Percentiles rank a stretch among this genome's conserved stretches.
Evolutionary conservation across 352 stramenopile genomes (phyloP).

Genomic region (Thalassiosira oceanica): DNA sequence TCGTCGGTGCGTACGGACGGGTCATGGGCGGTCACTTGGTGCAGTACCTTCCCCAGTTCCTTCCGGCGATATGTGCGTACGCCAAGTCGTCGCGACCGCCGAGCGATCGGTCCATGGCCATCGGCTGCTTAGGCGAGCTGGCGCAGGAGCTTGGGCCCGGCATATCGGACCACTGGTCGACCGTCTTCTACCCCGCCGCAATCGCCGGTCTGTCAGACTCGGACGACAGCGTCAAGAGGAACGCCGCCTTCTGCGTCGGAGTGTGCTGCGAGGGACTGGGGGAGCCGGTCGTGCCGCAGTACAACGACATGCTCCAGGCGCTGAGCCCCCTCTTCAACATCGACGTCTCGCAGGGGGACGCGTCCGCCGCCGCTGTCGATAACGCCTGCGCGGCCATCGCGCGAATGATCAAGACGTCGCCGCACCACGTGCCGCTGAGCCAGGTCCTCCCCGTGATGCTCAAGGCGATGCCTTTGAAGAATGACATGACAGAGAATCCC

Average conservation of each 20-base stretch:
- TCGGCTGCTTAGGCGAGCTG: conserved; percentile 94
- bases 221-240: conserved; percentile 91
- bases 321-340: conserved; percentile 87
- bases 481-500: conserved; percentile 94
- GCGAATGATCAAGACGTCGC: conserved; percentile 89
- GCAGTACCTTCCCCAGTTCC: conserved; percentile 87
- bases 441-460: conserved; percentile 93
- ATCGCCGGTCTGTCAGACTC: conserved; percentile 88
- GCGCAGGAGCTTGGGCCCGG: conserved; percentile 85
- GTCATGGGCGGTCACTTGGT: conserved; percentile 92
- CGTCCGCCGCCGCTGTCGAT: conserved; percentile 87
- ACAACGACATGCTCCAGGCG: conserved; percentile 88
- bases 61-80: conserved; percentile 89
- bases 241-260: conserved; percentile 93
- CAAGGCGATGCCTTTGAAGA: conserved; percentile 90
- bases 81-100: conserved; percentile 87
- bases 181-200: conserved; percentile 88
- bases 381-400: conserved; percentile 91
- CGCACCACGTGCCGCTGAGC: conserved; percentile 85
- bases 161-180: conserved; percentile 84
- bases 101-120: conserved; percentile 89
- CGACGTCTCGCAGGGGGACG: conserved; percentile 64
- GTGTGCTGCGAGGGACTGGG: conserved; percentile 85
- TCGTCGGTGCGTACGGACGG: conserved; percentile 90
- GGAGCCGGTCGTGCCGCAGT: conserved; percentile 81